These are phyloP conservation scores for Aspergillus ustus DNA, from an alignment of 2,329 filamentous ascomycete species.

Conservation along the genomic window DNA sequence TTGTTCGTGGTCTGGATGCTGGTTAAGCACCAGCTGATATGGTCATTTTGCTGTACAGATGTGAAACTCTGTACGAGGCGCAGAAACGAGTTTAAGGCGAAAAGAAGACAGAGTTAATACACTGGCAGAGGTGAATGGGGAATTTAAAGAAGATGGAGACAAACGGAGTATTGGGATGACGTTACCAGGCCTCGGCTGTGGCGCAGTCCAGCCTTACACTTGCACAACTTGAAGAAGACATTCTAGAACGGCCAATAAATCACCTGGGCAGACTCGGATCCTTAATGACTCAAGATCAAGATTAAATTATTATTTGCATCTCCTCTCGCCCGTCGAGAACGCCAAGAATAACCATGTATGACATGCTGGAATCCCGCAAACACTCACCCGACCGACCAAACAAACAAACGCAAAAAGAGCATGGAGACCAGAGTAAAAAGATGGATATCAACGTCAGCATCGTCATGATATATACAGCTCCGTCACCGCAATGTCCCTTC, in stretches of 20 bases:
- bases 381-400: constrained; percentile 6
- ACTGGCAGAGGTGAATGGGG: neutral
- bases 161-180: constrained; percentile 13
- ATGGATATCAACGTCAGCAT: constrained; percentile 18
- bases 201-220: constrained; percentile 10
- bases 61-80: neutral
- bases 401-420: neutral
- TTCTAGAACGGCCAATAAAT: neutral
- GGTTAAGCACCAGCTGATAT: constrained; percentile 15
- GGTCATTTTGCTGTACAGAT: constrained; percentile 7
- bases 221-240: neutral
- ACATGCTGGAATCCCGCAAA: constrained; percentile 17
- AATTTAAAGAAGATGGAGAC: neutral
- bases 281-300: constrained; percentile 1
- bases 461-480: constrained; percentile 21
- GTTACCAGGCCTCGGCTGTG: constrained; percentile 18
- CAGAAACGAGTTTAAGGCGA: neutral
- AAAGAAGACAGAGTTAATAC: neutral
- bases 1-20: constrained; percentile 14
- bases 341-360: constrained; percentile 16
- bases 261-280: neutral
- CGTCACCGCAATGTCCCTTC: constrained; percentile 16
- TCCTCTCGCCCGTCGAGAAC: constrained; percentile 12
- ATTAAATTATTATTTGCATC: constrained; percentile 19
- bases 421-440: constrained; percentile 5